Base-by-base conservation (phyloP, 164 flowering plant species). In the Dillenia turbinata region DNA sequence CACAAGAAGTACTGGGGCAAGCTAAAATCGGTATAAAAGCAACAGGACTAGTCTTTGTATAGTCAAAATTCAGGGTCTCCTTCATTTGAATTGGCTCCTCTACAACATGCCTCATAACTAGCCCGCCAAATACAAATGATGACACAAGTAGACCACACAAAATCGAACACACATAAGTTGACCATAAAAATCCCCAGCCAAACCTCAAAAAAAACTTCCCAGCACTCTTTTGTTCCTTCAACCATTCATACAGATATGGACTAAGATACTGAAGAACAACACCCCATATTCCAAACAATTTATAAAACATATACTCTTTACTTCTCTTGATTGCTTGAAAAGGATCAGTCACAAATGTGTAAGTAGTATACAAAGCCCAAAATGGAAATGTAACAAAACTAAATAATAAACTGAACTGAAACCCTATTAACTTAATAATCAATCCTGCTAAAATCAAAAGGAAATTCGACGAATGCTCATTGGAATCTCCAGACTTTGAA, bases 51-150 rank as follows among this genome's bases (percentile, higher is more conserved):
- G 54, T 69, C 76, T 78, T 78, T 0, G 89, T 83, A 64, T 83
- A 91, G 73, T 94, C 97, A 66, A 91, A 94, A 81, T 77, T 84
- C 85, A 94, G 67, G 2, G 12, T 22, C 59, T 83, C 79, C 64
- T 78, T 67, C 55, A 81, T 66, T 61, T 63, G 79, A 16, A 86
- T 59, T 0, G 96, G 98, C 72, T 89, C 78, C 77, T 83, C 86
- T 43, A 86, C 90, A 40, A 85, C 9, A 52, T 55, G 58, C 66
- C 79, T 69, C 83, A 84, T 76, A 24, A 84, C n/a, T 14, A 86
- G n/a, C 10, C 85, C 89, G 62, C 95, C 73, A 47, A 78, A n/a
- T 3, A 83, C 55, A 71, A 89, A 77, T 0, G 91, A 78, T 12
- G 61, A 54, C 1, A 83, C 62, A 68, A 91, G 68, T 47, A 89